These are phyloP conservation scores for Pseudogymnoascus sp. DNA, from an alignment of 2,329 filamentous ascomycete species.

Conservation along the genomic window DNA sequence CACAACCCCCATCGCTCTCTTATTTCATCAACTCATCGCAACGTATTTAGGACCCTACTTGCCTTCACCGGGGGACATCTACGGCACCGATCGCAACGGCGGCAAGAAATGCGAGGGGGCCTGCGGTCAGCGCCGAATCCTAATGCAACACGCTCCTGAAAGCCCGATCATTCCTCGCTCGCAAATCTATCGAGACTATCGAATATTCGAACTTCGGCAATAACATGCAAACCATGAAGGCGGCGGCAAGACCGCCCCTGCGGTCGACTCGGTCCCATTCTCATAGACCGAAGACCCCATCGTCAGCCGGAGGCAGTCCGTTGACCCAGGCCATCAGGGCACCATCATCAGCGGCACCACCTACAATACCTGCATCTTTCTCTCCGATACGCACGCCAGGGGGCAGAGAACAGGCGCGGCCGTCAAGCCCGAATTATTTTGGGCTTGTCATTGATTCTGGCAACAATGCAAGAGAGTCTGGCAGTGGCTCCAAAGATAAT, in stretches of 20 bases:
- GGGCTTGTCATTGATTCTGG: conserved; percentile 61
- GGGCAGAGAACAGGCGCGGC: conserved; percentile 28
- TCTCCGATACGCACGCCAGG: conserved; percentile 21
- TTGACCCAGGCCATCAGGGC: conserved; percentile 17
- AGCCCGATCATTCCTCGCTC: not conserved
- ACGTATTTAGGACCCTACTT: not conserved
- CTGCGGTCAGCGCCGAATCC: not conserved
- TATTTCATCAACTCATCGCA: not conserved
- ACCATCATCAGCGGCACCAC: conserved; percentile 25
- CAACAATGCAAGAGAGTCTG: conserved; percentile 56
- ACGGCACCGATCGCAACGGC: not conserved
- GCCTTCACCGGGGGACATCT: not conserved
- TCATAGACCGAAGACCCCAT: conserved; percentile 10
- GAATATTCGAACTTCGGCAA: not conserved
- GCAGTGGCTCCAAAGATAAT: conserved; percentile 57
- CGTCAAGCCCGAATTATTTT: conserved; percentile 80
- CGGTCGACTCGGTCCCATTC: conserved; percentile 25
- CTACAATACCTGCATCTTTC: conserved; percentile 15
- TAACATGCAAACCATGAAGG: conserved; percentile 22
- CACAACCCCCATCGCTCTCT: not conserved
- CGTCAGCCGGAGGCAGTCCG: conserved; percentile 20
- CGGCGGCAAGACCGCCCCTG: conserved; percentile 24
- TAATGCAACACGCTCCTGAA: not conserved
- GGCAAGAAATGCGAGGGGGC: not conserved
- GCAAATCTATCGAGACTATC: not conserved